Base-by-base conservation (phyloP, 257 asterid species). In the Handroanthus guayacan region DNA sequence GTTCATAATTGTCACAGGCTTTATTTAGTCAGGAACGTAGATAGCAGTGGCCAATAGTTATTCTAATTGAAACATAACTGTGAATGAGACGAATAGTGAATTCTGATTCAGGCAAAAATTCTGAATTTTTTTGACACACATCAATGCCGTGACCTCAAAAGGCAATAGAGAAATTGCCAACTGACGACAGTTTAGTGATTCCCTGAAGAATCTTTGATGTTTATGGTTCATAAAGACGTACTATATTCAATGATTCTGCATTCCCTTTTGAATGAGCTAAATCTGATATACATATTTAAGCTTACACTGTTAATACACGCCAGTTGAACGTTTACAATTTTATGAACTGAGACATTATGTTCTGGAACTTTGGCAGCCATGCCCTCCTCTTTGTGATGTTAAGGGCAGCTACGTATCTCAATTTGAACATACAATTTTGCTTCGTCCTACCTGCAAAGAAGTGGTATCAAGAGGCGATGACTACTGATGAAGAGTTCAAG, bases 391-490 rank as follows among this genome's bases (percentile, higher is more conserved):
- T 8, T 95, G 99, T 73, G 99, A 95, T 83, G 55, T 72, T 50
- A 95, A 90, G 84, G 98, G 99, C 54, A 90, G 99, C 88, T 93
- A 93, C 41, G 93, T 95, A 60, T 91, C 98, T 54, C 99, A 95
- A 78, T 90, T 89, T 34, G 99, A 95, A 94, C 98, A 95, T 66
- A 95, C 99, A 50, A 91, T 95, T 79, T 87, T 95, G 78, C 98
- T 95, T 57, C 99, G 97, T 74, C 99, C 99, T n/a, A 95, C 99
- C 17, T 95, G 99, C 95, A 95, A 95, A 82, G 99, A 95, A 88
- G 99, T 95, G 48, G 72, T 95, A 63, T 95, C 99, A 5, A 89
- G 96, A 84, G 99, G 99, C 16, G 97, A 95, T 45, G 99, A 95
- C 87, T 95, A 89, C 82, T 95, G 88, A 89, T 78, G 67, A 52